Evolutionary conservation across 1,284 basidiomycete genomes (phyloP).

Genomic region (Ustilago shanxiensis): DNA sequence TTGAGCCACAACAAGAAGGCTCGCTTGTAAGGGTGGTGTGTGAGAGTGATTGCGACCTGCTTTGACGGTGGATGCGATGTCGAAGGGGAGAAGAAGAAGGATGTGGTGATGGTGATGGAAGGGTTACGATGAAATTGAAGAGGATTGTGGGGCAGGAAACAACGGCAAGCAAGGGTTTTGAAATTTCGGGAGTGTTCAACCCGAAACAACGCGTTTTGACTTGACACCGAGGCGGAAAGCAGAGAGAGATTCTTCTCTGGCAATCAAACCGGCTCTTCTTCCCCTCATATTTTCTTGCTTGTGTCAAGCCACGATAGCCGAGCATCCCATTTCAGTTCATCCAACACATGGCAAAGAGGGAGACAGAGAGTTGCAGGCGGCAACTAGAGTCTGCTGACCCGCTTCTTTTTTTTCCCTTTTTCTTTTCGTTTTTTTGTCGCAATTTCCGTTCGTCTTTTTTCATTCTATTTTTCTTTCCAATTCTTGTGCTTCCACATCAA

Average conservation of each 20-base stretch:
- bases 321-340: too few relatives aligned
- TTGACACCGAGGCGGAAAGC: background rate
- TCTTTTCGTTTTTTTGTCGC: too few relatives aligned
- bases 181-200: conserved; percentile 2
- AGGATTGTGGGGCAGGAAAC: background rate
- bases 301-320: background rate
- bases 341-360: background rate
- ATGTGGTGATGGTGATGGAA: background rate
- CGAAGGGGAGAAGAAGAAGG: background rate
- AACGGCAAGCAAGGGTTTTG: background rate
- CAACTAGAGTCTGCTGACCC: background rate
- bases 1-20: too few relatives aligned
- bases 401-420: conserved; percentile 5
- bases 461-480: too few relatives aligned
- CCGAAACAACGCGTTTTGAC: background rate
- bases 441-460: too few relatives aligned
- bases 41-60: too few relatives aligned
- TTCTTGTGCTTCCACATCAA: too few relatives aligned
- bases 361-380: background rate
- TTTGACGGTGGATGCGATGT: too few relatives aligned
- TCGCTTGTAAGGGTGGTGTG: too few relatives aligned
- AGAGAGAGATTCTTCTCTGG: background rate
- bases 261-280: conserved; percentile 15
- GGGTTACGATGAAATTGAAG: too few relatives aligned
- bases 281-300: background rate